Base-by-base conservation (phyloP, 352 stramenopile genomes). In the Globisporangium echinulatum region DNA sequence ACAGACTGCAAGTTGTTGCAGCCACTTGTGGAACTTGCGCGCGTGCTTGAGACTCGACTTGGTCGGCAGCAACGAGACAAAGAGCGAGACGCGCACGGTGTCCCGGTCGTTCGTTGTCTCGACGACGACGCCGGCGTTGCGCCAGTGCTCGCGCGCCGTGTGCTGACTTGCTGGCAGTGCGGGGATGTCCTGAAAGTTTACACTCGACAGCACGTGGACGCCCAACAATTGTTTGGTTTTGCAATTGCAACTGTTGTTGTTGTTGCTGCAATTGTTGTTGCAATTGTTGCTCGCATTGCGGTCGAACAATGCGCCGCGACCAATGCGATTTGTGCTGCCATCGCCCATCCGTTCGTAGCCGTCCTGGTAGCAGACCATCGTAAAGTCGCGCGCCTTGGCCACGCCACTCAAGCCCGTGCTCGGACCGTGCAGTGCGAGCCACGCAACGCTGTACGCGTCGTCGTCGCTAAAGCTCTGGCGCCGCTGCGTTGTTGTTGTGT, bases 311-410 rank as follows among this genome's bases (percentile, higher is more conserved):
- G 43, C 55, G 7, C 63, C 65, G 2, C 62, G 55, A 4, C 73
- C 66, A n/a, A 77, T 61, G 7, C 70, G 66, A 25, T 14, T 15
- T 10, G 61, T 51, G 9, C 77, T 40, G 42, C 54, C 62, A 43
- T 71, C 57, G 44, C 72, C 74, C 43, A 81, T 65, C 15, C 69
- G 67, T 44, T 74, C 66, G 52, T 86, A 90, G 6, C 62, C 69
- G 63, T 90, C 80, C 58, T 90, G 80, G 62, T 88, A 90, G 62
- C 69, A 75, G n/a, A 84, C 79, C 1, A 90, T 62, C 4, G 80
- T 90, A 48, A 88, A 88, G 54, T 90, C 80, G 53, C 72, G 69
- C 46, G 64, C 56, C 57, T 70, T 78, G 44, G 87, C 76, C 9
- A 63, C 59, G 44, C 58, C 71, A 2, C 64, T 65, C 37, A 77